Percentiles rank a stretch among this genome's conserved stretches.
These are phyloP conservation scores for Termitomyces titanicus DNA, from an alignment of 768 basidiomycete species.

Conservation along the genomic window DNA sequence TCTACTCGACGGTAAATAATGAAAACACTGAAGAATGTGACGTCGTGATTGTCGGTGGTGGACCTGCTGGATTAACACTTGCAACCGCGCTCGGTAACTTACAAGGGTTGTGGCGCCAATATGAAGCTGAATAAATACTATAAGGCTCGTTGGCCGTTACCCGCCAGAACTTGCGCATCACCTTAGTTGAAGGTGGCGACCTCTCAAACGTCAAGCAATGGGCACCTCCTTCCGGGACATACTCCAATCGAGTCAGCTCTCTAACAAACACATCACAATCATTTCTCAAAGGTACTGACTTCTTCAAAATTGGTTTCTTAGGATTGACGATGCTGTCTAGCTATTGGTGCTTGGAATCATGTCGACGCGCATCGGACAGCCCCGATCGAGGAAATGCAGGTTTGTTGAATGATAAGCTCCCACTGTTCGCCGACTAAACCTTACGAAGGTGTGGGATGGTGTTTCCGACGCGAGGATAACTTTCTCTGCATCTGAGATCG, in stretches of 20 bases:
- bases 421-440: background rate
- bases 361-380: slow-evolving; percentile 66
- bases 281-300: slow-evolving; percentile 58
- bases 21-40: slow-evolving; percentile 57
- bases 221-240: slow-evolving; percentile 50
- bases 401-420: slow-evolving; percentile 18
- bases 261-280: slow-evolving; percentile 71
- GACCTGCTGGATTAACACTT: slow-evolving; percentile 86
- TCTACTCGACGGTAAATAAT: slow-evolving; percentile 4
- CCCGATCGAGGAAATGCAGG: slow-evolving; percentile 85
- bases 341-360: slow-evolving; percentile 80
- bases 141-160: slow-evolving; percentile 53
- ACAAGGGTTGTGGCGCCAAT: slow-evolving; percentile 1
- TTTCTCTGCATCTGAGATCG: slow-evolving; percentile 58
- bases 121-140: background rate
- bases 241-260: slow-evolving; percentile 84
- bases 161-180: slow-evolving; percentile 53
- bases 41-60: slow-evolving; percentile 92
- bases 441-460: slow-evolving; percentile 84
- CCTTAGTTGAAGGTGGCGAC: slow-evolving; percentile 81
- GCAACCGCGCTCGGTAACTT: slow-evolving; percentile 79
- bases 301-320: background rate
- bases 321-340: slow-evolving; percentile 33
- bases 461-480: slow-evolving; percentile 74
- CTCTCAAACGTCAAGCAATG: slow-evolving; percentile 66